These are phyloP conservation scores for Fusarium sp. DNA, from an alignment of 2,329 filamentous ascomycete genomes.

Conservation along the genomic window DNA sequence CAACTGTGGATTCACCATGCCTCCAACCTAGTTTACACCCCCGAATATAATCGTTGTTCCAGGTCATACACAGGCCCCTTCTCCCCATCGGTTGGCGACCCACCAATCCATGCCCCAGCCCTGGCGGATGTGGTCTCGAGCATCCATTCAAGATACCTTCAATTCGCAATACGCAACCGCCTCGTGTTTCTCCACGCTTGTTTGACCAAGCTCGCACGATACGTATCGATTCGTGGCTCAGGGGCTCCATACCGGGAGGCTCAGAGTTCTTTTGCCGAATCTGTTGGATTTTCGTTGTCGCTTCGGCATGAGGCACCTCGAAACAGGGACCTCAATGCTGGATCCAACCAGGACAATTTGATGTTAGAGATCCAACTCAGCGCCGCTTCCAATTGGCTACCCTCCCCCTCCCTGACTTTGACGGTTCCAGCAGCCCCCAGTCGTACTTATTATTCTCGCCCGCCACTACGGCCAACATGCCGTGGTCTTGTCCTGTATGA, in stretches of 20 bases:
- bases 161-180: slow-evolving; percentile 3
- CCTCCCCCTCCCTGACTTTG: slow-evolving; percentile 17
- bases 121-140: not conserved
- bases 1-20: slow-evolving; percentile 26
- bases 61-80: slow-evolving; percentile 14
- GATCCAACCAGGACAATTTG: slow-evolving; percentile 29
- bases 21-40: slow-evolving; percentile 20
- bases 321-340: slow-evolving; percentile 8
- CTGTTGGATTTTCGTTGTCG: not conserved
- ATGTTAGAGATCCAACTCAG: slow-evolving; percentile 12
- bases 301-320: slow-evolving; percentile 7
- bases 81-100: not conserved
- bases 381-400: slow-evolving; percentile 18
- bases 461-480: slow-evolving; percentile 28
- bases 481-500: slow-evolving; percentile 15
- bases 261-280: not conserved
- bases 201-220: slow-evolving; percentile 2
- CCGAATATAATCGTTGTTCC: slow-evolving; percentile 11
- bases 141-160: not conserved
- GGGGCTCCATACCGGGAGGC: not conserved
- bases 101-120: slow-evolving; percentile 9
- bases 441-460: slow-evolving; percentile 28
- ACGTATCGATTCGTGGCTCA: slow-evolving; percentile 21
- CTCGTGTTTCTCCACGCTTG: slow-evolving; percentile 1
- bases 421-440: slow-evolving; percentile 21